Percentiles rank a stretch among this genome's conserved stretches.
Conservation (phyloP, 164 flowering plant species). For the Vitis rupestris region DNA sequence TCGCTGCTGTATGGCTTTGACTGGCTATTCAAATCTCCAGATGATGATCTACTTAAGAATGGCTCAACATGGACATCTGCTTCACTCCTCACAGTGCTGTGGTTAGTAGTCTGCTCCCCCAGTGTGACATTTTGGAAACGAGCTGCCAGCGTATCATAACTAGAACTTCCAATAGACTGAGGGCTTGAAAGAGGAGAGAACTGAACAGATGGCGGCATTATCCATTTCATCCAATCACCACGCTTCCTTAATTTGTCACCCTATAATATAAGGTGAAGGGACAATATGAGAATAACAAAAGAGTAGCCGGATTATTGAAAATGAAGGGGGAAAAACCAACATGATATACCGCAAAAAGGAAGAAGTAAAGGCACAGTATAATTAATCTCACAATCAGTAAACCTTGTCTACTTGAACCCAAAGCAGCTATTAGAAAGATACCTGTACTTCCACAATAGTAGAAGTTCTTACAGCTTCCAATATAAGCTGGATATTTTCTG, state of each 20-base stretch:
- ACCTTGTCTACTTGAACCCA: background rate
- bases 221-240: constrained; percentile 52
- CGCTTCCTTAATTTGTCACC: constrained; percentile 54
- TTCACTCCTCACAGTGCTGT: constrained; percentile 1
- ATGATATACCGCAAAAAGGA: background rate
- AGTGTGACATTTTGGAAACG: constrained; percentile 19
- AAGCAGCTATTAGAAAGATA: constrained; percentile 4
- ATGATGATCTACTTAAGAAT: constrained; percentile 14
- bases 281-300: background rate
- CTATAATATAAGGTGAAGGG: constrained; percentile 21
- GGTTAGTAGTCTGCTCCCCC: constrained; percentile 18
- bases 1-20: constrained; percentile 8
- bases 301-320: background rate
- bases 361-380: background rate
- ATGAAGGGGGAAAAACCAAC: background rate
- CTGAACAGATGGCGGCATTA: constrained; percentile 35
- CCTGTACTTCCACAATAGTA: constrained; percentile 60
- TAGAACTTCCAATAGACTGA: constrained; percentile 11
- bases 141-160: constrained; percentile 13
- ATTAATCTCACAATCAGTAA: background rate
- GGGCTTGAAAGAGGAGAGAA: constrained; percentile 18
- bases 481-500: constrained; percentile 46
- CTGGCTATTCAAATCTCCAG: constrained; percentile 25
- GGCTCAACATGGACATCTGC: constrained; percentile 8
- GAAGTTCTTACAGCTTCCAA: constrained; percentile 44